Base-by-base conservation (phyloP, 352 stramenopile genomes). In the Elongisporangium undulatum region DNA sequence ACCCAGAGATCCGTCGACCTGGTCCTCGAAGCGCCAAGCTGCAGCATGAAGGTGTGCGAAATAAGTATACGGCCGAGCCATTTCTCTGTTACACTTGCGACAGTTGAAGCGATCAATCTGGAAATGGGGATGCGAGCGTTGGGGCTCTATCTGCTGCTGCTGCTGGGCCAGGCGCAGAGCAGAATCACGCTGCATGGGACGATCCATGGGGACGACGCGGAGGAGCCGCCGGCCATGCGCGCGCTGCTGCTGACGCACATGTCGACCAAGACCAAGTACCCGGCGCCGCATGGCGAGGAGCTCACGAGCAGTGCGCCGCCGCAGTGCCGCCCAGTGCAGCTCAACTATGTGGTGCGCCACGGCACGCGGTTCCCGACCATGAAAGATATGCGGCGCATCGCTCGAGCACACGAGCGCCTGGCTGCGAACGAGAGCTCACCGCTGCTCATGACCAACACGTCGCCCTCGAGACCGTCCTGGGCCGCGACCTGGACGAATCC, bases 221-320 rank as follows among this genome's bases (percentile, higher is more conserved):
- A 45, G 34, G 34, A 45, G 9, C 34, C 34, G 13, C 9, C 34
- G 13, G 34, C 34, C 34, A 45, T 66, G 12, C 60, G 67, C 15
- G 55, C 73, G 17, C 62, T 87, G 45, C 62, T 90, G 51, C 64
- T 55, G 15, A 66, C 59, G 55, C 75, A 85, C 66, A 92, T 92
- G 83, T 92, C 83, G 12, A 92, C 83, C 55, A 92, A 92, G 71
- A 92, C 79, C 52, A 59, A 85, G 59, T 92, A 92, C 59, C 69
- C 77, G 22, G 56, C 60, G 20, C 70, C 67, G 6, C 55, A 56
- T 51, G 57, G 13, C 9, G 41, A 29, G 7, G 24, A 71, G 26
- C 45, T 16, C 24, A 17, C 24, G 52, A 50, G 56, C 59, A 66
- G 24, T 53, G 41, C 22, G 55, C 1, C 8, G 45, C 51, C 17